Percentiles rank a stretch among this genome's conserved stretches.
These are phyloP conservation scores for Penicillium flavigenum DNA, from an alignment of 495 filamentous ascomycete genomes.

Conservation along the genomic window DNA sequence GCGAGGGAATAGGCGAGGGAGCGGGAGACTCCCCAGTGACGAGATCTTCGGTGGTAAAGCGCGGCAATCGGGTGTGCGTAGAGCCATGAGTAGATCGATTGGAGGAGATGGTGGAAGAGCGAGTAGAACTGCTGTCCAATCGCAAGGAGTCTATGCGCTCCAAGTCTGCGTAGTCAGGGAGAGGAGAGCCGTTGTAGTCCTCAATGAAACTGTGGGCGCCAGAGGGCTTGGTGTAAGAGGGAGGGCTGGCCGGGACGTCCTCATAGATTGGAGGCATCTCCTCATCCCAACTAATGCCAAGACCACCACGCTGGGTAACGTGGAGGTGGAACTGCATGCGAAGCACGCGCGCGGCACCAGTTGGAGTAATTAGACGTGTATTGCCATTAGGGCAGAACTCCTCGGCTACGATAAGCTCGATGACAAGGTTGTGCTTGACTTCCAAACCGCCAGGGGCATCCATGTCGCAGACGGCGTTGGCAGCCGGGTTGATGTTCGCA, in stretches of 20 bases:
- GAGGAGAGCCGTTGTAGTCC: slow-evolving; percentile 46
- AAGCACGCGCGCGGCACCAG: slow-evolving; percentile 85
- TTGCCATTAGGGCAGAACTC: slow-evolving; percentile 77
- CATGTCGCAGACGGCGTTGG: slow-evolving; percentile 73
- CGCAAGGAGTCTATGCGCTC: slow-evolving; percentile 46
- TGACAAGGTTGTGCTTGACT: slow-evolving; percentile 78
- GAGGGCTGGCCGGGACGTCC: slow-evolving; percentile 86
- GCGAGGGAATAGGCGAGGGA: slow-evolving; percentile 23
- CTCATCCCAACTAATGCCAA: slow-evolving; percentile 97
- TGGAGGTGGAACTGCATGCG: slow-evolving; percentile 85
- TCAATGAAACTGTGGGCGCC: slow-evolving; percentile 41
- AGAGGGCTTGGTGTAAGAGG: slow-evolving; percentile 61
- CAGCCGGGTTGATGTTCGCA: slow-evolving; percentile 60
- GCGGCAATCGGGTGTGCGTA: slow-evolving; percentile 16
- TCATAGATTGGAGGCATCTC: slow-evolving; percentile 93
- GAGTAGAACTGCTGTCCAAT: slow-evolving; percentile 37
- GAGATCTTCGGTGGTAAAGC: slow-evolving; percentile 30
- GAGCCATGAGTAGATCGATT: slow-evolving; percentile 16
- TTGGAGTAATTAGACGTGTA: slow-evolving; percentile 72
- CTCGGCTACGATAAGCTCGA: slow-evolving; percentile 93
- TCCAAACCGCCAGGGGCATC: slow-evolving; percentile 74
- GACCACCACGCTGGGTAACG: slow-evolving; percentile 78
- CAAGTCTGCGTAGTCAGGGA: slow-evolving; percentile 46
- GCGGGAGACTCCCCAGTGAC: slow-evolving; percentile 23
- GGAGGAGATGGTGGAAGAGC: slow-evolving; percentile 32